Conservation (phyloP, 257 asterid species). For the Cinchona pubescens region DNA sequence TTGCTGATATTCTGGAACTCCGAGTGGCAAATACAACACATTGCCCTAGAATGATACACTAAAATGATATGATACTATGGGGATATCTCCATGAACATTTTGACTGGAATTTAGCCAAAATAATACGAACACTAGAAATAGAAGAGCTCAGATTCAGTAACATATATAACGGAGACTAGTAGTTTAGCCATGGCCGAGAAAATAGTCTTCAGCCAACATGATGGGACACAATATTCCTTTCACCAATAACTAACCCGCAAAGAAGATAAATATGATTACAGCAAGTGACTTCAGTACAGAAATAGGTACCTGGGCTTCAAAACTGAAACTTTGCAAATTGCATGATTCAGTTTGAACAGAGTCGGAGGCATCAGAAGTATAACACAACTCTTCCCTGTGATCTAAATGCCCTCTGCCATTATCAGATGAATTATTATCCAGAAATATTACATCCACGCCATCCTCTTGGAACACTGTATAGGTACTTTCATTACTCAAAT, state of each 20-base stretch:
- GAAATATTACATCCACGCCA: conserved; percentile 69
- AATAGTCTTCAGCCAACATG: background rate
- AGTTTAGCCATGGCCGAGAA: background rate
- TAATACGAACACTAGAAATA: background rate
- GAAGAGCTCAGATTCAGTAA: background rate
- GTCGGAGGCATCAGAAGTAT: conserved; percentile 43
- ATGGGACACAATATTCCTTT: background rate
- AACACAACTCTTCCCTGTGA: conserved; percentile 42
- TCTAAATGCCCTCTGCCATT: conserved; percentile 34
- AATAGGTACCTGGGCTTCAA: conserved; percentile 82
- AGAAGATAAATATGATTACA: too few species aligned
- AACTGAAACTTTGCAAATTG: conserved; percentile 71
- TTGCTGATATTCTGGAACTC: background rate
- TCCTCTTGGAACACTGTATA: conserved; percentile 74
- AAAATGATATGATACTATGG: too few species aligned
- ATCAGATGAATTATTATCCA: conserved; percentile 44
- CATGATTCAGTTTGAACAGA: conserved; percentile 48
- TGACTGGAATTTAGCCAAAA: background rate
- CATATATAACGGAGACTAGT: background rate
- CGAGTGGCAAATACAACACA: background rate
- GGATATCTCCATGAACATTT: background rate
- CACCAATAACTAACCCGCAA: background rate
- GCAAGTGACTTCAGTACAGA: background rate
- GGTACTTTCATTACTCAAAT: conserved; percentile 84
- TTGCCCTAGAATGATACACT: background rate